Base-by-base conservation (phyloP, 2,329 filamentous ascomycete species). In the Nemania diffusa region DNA sequence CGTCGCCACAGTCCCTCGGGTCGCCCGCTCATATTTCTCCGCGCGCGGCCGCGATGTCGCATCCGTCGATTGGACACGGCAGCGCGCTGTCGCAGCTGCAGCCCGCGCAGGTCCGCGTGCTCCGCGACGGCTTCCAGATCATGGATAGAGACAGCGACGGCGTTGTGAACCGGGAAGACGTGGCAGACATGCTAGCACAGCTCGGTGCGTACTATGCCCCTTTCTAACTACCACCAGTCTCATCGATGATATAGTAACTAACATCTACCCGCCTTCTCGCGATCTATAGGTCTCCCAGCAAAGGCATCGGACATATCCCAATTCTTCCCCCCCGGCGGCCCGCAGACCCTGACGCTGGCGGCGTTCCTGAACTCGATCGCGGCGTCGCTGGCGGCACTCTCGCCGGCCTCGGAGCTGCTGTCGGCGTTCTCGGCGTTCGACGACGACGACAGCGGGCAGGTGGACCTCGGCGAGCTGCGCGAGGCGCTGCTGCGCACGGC, bases 401-500 rank as follows among this genome's bases (percentile, higher is more conserved):
- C 93, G 0, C 90, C 92, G 0, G 88, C 89, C 24, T 86, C 89
- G 17, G 96, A 99, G 77, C 86, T 99, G 9, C 83, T 93, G 22
- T 95, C 94, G 1, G 96, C 96, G 0, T 95, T 99, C 73, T 93
- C 93, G 1, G 96, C 96, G 0, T 98, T 98, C 77, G 96, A 99
- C 76, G 92, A 97, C 69, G 94, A 97, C 70, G 96, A 99, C 78
- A 96, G 92, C 74, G 96, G 96, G 2, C 94, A 97, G 79, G 89
- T 98, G 44, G 94, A 98, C 76, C 82, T 97, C 22, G 86, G 83
- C 0, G 93, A 97, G 79, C 81, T 99, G 69, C 89, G 92, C 52
- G 92, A 96, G 73, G 93, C 95, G 0, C 79, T 99, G 51, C 80
- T 97, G 46, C 88, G 94, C 71, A 97, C 94, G 0, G 89, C 90